Evolutionary conservation across 495 filamentous ascomycete species (phyloP).

Genomic region (Penicillium manginii): DNA sequence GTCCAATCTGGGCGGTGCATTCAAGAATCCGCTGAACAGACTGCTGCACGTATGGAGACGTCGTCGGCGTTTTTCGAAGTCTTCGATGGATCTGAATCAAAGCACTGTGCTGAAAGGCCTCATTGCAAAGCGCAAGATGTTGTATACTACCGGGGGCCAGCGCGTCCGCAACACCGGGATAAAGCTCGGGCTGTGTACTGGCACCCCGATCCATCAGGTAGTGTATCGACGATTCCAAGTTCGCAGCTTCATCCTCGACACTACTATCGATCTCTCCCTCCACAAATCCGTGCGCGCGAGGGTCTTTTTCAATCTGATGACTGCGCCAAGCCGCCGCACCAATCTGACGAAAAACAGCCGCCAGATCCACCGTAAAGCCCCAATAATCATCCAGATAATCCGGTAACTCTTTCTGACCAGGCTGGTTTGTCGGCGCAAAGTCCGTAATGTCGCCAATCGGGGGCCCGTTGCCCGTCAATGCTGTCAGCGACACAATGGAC

Average conservation of each 20-base stretch:
- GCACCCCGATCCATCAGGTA: conserved; percentile 42
- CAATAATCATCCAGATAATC: conserved; percentile 55
- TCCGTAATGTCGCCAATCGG: conserved; percentile 40
- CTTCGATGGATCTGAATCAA: conserved; percentile 51
- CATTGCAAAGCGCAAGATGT: conserved; percentile 49
- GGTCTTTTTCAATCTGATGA: conserved; percentile 25
- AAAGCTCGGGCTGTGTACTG: conserved; percentile 38
- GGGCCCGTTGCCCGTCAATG: conserved; percentile 50
- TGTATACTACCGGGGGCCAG: conserved; percentile 39
- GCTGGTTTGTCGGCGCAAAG: conserved; percentile 20
- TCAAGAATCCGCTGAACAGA: conserved; percentile 48
- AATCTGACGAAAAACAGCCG: conserved; percentile 48
- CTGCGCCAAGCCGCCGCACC: conserved; percentile 47
- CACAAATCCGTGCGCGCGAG: conserved; percentile 14
- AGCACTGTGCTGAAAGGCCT: conserved; percentile 51
- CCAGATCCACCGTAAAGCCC: conserved; percentile 48
- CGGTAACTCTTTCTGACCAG: conserved; percentile 25
- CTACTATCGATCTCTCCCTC: conserved; percentile 28
- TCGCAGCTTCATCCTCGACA: conserved; percentile 34
- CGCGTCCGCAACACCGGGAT: conserved; percentile 43
- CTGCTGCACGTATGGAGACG: conserved; percentile 40
- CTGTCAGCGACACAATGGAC: conserved; percentile 51
- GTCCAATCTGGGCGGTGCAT: conserved; percentile 46
- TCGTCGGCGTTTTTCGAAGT: conserved; percentile 39
- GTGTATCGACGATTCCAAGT: conserved; percentile 40